Percentiles rank a stretch among this genome's conserved stretches.
Evolutionary conservation across 345 rosid species (phyloP).

Genomic region (Populus deltoides): DNA sequence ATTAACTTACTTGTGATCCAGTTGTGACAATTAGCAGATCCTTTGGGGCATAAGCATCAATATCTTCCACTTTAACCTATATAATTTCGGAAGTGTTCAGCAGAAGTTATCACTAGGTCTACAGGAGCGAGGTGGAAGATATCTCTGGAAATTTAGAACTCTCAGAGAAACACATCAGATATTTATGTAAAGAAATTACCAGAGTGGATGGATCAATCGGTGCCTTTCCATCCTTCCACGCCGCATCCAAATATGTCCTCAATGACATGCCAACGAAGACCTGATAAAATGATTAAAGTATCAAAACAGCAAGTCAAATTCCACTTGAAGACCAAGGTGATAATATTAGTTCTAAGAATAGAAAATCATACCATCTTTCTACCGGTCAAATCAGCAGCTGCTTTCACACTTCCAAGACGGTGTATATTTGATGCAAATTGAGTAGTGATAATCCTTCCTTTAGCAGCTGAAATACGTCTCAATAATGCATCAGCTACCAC

Average conservation of each 20-base stretch:
- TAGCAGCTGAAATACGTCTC: conserved; percentile 72
- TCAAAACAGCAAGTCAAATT: conserved; percentile 5
- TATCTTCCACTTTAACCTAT: conserved; percentile 91
- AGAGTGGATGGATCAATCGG: conserved; percentile 91
- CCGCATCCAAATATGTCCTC: conserved; percentile 93
- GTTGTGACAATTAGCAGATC: conserved; percentile 94
- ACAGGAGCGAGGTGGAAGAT: conserved; percentile 9
- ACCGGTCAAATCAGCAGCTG: conserved; percentile 91
- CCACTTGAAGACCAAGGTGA: background rate
- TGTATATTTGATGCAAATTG: conserved; percentile 98
- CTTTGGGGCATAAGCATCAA: conserved; percentile 92
- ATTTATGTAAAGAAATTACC: conserved; percentile 40
- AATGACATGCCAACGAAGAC: conserved; percentile 97
- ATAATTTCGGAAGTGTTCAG: conserved; percentile 12
- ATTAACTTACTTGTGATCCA: conserved; percentile 86
- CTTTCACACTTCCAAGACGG: conserved; percentile 95
- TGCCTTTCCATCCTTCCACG: conserved; percentile 99
- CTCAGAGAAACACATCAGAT: background rate
- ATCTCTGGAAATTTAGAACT: background rate
- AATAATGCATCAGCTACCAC: conserved; percentile 78
- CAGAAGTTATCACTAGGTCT: conserved; percentile 4
- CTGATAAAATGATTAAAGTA: conserved; percentile 31
- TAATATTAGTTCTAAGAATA: background rate
- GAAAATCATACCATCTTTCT: conserved; percentile 68
- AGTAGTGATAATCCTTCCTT: conserved; percentile 94